Base-by-base conservation (phyloP, 331 rosid species). In the Malus hybrid region DNA sequence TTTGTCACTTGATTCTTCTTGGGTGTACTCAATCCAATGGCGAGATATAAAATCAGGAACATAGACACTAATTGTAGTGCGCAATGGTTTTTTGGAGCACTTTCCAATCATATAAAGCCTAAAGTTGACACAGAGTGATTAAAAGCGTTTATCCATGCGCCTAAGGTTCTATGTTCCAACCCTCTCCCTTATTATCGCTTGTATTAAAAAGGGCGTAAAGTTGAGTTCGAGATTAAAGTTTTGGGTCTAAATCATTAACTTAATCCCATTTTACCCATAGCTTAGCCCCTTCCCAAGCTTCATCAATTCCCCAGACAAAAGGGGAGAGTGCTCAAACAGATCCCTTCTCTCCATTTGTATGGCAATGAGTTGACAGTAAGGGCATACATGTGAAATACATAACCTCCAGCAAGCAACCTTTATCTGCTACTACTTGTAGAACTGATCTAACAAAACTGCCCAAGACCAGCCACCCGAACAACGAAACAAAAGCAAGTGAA, bases 391-490 rank as follows among this genome's bases (percentile, higher is more conserved):
- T 50, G 63, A 27, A 34, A 22, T 24, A 46, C 32, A 44, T 11
- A 55, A 70, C 20, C 70, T 32, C 56, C 46, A 31, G n/a, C 74
- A 32, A 12, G n/a, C 74, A 46, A 18, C 15, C 34, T 68, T 39
- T 31, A 52, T 9, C 63, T 33, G 28, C 20, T 54, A 42, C 63
- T 76, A 31, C 65, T 76, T 68, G 6, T 61, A 67, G 62, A 50
- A 63, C 48, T 68, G 76, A 76, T 22, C 65, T 33, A 42, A 56
- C 79, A 72, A 73, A 83, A 80, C 77, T 73, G 72, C 79, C 70
- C 55, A 68, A 67, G 65, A 65, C 69, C 75, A 76, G 81, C 70
- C 68, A 76, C 78, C 27, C 55, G 22, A 5, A 71, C 62, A 76
- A 57, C 64, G 52, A 68, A 54, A 13, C 18, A 56, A 65, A 36